phyloP scores from a whole-genome alignment of 1,284 basidiomycete genomes.

The Irpex sp. region DNA sequence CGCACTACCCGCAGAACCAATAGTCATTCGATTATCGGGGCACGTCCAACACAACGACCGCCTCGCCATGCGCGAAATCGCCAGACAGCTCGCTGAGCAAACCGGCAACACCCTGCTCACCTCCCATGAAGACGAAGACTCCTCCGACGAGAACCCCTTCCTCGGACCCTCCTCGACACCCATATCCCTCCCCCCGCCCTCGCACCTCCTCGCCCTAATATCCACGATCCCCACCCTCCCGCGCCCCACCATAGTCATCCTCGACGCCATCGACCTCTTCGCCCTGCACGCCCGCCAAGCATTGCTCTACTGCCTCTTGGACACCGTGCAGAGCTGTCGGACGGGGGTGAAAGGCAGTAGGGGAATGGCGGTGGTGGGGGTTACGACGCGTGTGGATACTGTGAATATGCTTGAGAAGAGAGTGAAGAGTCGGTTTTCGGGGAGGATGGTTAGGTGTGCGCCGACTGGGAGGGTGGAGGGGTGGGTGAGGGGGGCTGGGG shows the following conservation, averaged over 20 bases:
- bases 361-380: conserved; percentile 79
- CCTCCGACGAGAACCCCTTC: conserved; percentile 33
- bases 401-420: conserved; percentile 88
- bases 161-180: conserved; percentile 23
- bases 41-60: conserved; percentile 81
- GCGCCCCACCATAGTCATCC: conserved; percentile 74
- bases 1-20: conserved; percentile 42
- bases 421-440: conserved; percentile 93
- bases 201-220: conserved; percentile 78
- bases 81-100: conserved; percentile 71
- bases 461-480: conserved; percentile 45
- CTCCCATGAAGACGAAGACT: conserved; percentile 30
- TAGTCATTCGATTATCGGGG: conserved; percentile 82
- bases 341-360: conserved; percentile 41
- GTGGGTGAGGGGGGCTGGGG: conserved; percentile 48
- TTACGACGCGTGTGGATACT: conserved; percentile 83
- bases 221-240: conserved; percentile 71
- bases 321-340: conserved; percentile 70
- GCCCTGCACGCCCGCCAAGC: conserved; percentile 85
- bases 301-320: conserved; percentile 84
- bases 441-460: conserved; percentile 75
- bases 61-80: conserved; percentile 89
- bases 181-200: conserved; percentile 53
- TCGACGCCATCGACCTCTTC: conserved; percentile 91
- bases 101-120: conserved; percentile 52